Evolutionary conservation across 2,329 filamentous ascomycete species (phyloP).

Genomic region (Aspergillus sp.): DNA sequence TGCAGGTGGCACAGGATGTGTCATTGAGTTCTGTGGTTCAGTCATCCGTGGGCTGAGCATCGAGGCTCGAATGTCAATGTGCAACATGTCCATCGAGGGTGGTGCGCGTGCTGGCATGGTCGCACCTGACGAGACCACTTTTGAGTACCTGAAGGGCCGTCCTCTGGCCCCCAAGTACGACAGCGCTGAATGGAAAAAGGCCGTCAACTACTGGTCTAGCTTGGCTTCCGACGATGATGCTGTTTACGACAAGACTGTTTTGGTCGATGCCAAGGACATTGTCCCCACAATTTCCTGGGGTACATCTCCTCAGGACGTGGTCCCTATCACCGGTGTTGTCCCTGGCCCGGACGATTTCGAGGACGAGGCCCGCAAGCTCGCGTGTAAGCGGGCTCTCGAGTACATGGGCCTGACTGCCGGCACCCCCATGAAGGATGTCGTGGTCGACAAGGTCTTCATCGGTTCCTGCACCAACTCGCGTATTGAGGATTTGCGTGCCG

Average conservation of each 20-base stretch:
- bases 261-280: slow-evolving; percentile 91
- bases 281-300: slow-evolving; percentile 94
- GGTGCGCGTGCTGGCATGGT: slow-evolving; percentile 96
- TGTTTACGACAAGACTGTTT: slow-evolving; percentile 84
- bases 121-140: slow-evolving; percentile 89
- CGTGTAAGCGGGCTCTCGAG: slow-evolving; percentile 78
- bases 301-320: slow-evolving; percentile 91
- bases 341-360: slow-evolving; percentile 86
- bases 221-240: slow-evolving; percentile 84
- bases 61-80: slow-evolving; percentile 98
- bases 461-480: slow-evolving; percentile 97
- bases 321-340: slow-evolving; percentile 90
- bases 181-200: slow-evolving; percentile 86
- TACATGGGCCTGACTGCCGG: slow-evolving; percentile 94
- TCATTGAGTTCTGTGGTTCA: slow-evolving; percentile 97
- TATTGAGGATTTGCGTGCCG: slow-evolving; percentile 90
- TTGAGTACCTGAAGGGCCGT: slow-evolving; percentile 89
- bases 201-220: slow-evolving; percentile 81
- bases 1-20: slow-evolving; percentile 87
- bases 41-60: slow-evolving; percentile 88
- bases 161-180: slow-evolving; percentile 84
- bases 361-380: slow-evolving; percentile 74
- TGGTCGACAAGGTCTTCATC: slow-evolving; percentile 94
- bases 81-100: slow-evolving; percentile 98
- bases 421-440: slow-evolving; percentile 87